Percentiles rank a stretch among this genome's conserved stretches.
These are phyloP conservation scores for Aphanomyces astaci DNA, from an alignment of 352 stramenopile species.

Conservation along the genomic window DNA sequence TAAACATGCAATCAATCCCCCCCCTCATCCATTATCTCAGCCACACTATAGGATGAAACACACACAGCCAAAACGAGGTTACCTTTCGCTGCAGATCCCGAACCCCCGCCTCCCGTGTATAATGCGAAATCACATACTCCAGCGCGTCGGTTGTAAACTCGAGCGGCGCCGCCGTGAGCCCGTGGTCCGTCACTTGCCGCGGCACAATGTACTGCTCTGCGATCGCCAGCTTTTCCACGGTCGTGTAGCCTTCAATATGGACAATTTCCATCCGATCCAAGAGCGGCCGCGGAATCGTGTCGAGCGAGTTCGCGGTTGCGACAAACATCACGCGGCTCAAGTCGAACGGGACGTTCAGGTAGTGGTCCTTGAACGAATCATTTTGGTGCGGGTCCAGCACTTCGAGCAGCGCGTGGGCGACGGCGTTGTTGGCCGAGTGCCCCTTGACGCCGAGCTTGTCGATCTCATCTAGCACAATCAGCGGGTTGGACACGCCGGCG, in stretches of 20 bases:
- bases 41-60: neutral
- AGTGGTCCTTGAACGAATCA: constrained; percentile 81
- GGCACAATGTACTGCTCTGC: constrained; percentile 66
- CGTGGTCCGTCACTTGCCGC: constrained; percentile 68
- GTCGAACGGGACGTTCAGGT: constrained; percentile 81
- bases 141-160: constrained; percentile 43
- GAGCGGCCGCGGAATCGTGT: constrained; percentile 66
- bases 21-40: neutral
- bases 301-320: constrained; percentile 75
- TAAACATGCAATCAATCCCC: neutral
- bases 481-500: constrained; percentile 64
- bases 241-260: constrained; percentile 69
- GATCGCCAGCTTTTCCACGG: constrained; percentile 80
- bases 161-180: constrained; percentile 39
- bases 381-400: constrained; percentile 84
- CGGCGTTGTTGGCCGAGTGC: constrained; percentile 36
- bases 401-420: constrained; percentile 54
- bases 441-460: constrained; percentile 72
- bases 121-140: constrained; percentile 61
- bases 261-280: constrained; percentile 83
- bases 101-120: constrained; percentile 83
- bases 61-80: too few relatives aligned
- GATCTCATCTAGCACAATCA: constrained; percentile 82
- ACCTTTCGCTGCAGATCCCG: constrained; percentile 68
- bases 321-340: constrained; percentile 79